Conservation (phyloP, 305 asterid genomes). For the Ruellia speciosa region DNA sequence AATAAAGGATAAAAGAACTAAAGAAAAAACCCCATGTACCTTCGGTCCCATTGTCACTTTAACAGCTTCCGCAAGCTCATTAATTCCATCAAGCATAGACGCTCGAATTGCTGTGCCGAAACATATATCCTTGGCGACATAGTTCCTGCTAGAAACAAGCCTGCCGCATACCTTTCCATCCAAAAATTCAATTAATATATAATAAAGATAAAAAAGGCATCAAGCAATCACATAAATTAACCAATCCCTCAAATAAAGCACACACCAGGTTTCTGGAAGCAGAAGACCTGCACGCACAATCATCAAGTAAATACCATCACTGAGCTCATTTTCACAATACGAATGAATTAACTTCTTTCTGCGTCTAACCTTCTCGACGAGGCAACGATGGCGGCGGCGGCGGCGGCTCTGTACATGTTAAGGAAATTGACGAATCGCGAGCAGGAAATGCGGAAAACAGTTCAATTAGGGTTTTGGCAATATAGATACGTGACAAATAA, state of each 20-base stretch:
- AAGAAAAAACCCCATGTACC: slow-evolving; percentile 29
- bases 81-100: slow-evolving; percentile 75
- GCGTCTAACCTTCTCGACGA: slow-evolving; percentile 48
- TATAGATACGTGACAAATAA: not conserved
- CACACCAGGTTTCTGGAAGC: slow-evolving; percentile 51
- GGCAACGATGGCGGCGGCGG: slow-evolving; percentile 40
- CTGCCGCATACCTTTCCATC: slow-evolving; percentile 42
- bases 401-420: slow-evolving; percentile 54
- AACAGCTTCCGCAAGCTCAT: slow-evolving; percentile 91
- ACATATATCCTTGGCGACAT: slow-evolving; percentile 72
- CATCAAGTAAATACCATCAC: slow-evolving; percentile 7
- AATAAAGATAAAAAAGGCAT: not conserved
- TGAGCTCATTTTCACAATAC: not conserved
- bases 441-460: not conserved
- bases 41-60: slow-evolving; percentile 96
- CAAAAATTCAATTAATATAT: slow-evolving; percentile 17
- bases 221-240: slow-evolving; percentile 1
- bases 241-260: not conserved
- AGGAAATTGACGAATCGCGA: not conserved
- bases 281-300: slow-evolving; percentile 44
- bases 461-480: not conserved
- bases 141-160: slow-evolving; percentile 51
- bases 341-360: not conserved
- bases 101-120: slow-evolving; percentile 70
- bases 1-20: not conserved